These are phyloP conservation scores for Teratosphaeria destructans DNA, from an alignment of 2,329 filamentous ascomycete species.

Conservation along the genomic window DNA sequence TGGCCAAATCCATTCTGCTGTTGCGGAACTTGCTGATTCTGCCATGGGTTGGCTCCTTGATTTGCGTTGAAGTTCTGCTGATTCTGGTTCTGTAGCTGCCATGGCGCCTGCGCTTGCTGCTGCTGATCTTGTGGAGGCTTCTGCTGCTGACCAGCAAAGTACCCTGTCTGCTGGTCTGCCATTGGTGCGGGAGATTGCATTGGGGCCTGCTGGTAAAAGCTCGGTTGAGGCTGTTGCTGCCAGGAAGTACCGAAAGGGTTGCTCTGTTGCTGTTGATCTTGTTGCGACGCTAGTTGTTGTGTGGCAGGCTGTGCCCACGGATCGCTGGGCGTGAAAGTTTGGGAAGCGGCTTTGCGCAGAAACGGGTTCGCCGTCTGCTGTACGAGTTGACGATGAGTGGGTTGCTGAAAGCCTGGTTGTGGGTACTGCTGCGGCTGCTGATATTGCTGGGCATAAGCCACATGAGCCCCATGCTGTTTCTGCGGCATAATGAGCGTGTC, in stretches of 20 bases:
- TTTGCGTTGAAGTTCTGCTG: conserved; percentile 5
- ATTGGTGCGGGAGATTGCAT: conserved; percentile 12
- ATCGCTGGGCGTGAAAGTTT: conserved; percentile 32
- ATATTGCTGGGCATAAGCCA: conserved; percentile 10
- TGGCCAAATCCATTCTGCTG: not conserved
- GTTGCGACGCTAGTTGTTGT: conserved; percentile 20
- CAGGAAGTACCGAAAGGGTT: conserved; percentile 8
- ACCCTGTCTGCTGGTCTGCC: not conserved
- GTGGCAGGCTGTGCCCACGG: conserved; percentile 23
- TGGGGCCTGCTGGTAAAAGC: conserved; percentile 6
- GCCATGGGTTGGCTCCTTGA: conserved; percentile 6
- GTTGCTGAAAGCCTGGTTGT: conserved; percentile 7
- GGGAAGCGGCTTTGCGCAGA: conserved; percentile 32
- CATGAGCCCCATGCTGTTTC: conserved; percentile 9
- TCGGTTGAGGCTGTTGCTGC: conserved; percentile 9
- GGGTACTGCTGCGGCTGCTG: conserved; percentile 9
- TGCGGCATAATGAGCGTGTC: conserved; percentile 17
- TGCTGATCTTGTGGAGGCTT: conserved; percentile 5
- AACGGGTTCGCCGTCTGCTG: conserved; percentile 42
- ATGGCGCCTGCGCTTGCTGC: conserved; percentile 28
- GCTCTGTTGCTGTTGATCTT: conserved; percentile 9
- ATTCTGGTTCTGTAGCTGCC: conserved; percentile 26
- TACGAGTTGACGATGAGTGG: conserved; percentile 29
- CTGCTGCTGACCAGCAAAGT: conserved; percentile 9
- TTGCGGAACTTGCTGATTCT: conserved; percentile 8